Evolutionary conservation across 495 filamentous ascomycete genomes (phyloP), one percentile per base, ranked within the genome.

Genomic region (Elaphomyces granulatus): DNA sequence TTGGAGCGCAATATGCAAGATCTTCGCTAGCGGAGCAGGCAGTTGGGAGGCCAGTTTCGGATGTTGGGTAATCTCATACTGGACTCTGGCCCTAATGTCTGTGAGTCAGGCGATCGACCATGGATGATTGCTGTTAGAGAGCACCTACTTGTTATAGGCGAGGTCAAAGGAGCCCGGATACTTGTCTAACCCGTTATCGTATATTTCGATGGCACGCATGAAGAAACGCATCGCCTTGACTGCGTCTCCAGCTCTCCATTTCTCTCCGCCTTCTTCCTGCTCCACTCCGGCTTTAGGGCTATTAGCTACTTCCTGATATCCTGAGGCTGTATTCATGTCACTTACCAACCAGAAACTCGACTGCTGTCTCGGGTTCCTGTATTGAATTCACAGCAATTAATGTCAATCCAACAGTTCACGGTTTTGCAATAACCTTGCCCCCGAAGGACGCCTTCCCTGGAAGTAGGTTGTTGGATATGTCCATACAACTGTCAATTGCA

Each of bases 181-280:
- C 42, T 60, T 68, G 33, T 61, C 57, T 14, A 82, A 47, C 7
- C 73, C 78, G n/a, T 67, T 64, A 40, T 74, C 69, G 45, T 82
- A 83, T 34, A 61, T 67, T 20, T 72, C 63, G 37, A 81, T 71
- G n/a, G 78, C 79, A 42, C 73, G 64, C 47, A 72, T 58, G 51
- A 80, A 82, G 53, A 80, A 81, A 30, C 79, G 67, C 46, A 72
- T 64, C 0, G 78, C 74, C 51, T 83, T 83, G 36, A 63, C 73
- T 10, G 75, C 70, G 55, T 83, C 79, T 20, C 77, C 77, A 23
- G 74, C 78, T 10, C 78, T 64, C 78, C 78, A 81, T 69, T 83
- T 83, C 52, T 78, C 78, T 16, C 77, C 78, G 3, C 71, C 70
- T 54, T 80, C 74, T 60, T 83, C 79, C 28, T 73, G 61, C 34